Conservation (phyloP, 1,284 basidiomycete genomes). For the Fereydounia khargensis region DNA sequence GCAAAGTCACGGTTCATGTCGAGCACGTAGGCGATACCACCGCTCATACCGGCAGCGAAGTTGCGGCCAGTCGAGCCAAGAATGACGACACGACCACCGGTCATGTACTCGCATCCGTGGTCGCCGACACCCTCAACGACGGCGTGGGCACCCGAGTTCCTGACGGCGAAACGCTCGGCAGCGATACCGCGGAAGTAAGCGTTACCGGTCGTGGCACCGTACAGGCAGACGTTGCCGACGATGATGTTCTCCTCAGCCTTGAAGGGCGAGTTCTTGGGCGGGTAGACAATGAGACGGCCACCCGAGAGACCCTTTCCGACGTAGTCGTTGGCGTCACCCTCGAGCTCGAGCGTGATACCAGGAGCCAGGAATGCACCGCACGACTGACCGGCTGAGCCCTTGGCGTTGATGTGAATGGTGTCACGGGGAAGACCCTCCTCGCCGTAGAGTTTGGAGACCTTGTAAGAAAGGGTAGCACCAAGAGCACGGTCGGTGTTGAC, state of each 20-base stretch:
- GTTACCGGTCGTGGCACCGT: conserved; percentile 41
- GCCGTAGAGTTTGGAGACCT: conserved; percentile 51
- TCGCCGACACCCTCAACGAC: conserved; percentile 53
- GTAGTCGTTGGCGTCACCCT: conserved; percentile 51
- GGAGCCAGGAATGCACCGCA: conserved; percentile 52
- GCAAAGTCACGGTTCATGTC: conserved; percentile 53
- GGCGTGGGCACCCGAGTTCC: conserved; percentile 54
- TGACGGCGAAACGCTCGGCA: conserved; percentile 52
- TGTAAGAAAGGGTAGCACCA: conserved; percentile 53
- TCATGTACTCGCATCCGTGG: conserved; percentile 48
- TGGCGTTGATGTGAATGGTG: conserved; percentile 55
- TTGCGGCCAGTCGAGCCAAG: conserved; percentile 46
- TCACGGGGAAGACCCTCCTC: conserved; percentile 49
- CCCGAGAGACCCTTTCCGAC: conserved; percentile 45
- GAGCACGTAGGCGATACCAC: conserved; percentile 52
- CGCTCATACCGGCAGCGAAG: conserved; percentile 48
- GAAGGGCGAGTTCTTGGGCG: conserved; percentile 49
- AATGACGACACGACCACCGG: conserved; percentile 46
- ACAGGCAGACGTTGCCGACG: conserved; percentile 45
- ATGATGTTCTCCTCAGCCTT: conserved; percentile 54
- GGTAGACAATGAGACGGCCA: conserved; percentile 50
- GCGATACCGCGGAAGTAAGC: conserved; percentile 52
- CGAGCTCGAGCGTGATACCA: conserved; percentile 51
- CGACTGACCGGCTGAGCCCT: conserved; percentile 51
- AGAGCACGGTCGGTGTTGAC: conserved; percentile 55